Evolutionary conservation across 2,329 filamentous ascomycete genomes (phyloP), one percentile per base, ranked within the genome.

Genomic region (Pseudogymnoascus verrucosus): DNA sequence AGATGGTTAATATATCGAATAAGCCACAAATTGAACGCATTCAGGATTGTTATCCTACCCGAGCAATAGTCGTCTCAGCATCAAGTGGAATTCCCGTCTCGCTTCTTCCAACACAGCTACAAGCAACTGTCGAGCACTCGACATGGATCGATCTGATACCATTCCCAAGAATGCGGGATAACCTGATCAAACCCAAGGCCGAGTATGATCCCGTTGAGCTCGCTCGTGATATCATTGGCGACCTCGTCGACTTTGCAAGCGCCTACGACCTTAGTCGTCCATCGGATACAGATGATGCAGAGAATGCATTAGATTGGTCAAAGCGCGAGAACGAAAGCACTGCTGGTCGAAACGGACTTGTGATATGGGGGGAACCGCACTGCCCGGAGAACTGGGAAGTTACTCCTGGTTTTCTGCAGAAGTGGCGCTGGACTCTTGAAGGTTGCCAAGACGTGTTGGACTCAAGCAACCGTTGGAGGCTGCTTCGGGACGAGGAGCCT

Each of bases 291-390:
- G 23, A 7, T 12, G 16, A n/a, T 47, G 23, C 5, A 21, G 40
- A 28, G 28, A 28, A 34, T 26, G 10, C 12, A 19, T n/a, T 10
- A 31, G 62, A 64, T 8, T 61, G 64, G 19, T 61, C 65, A 6
- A 63, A 11, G 2, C 21, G 37, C 16, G 65, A 67, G 4, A 67
- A 69, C 23, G 63, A 65, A 28, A 60, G 47, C 34, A 68, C 68
- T 5, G 44, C 65, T 7, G 21, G 39, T 14, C 59, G 65, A 16
- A 64, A 54, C 21, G 68, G 68, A 4, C 59, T 69, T 11, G 66
- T 69, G 54, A 54, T 68, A 10, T 69, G 67, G 67, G 67, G 66
- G 12, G 68, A 69, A 21, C 66, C 65, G 2, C 66, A 65, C 59
- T 44, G 66, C 44, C n/a, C 60, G 2, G 63, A 65, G 12, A 63